Base-by-base conservation (phyloP, 2,329 filamentous ascomycete species). In the Rhinocladiella mackenziei region DNA sequence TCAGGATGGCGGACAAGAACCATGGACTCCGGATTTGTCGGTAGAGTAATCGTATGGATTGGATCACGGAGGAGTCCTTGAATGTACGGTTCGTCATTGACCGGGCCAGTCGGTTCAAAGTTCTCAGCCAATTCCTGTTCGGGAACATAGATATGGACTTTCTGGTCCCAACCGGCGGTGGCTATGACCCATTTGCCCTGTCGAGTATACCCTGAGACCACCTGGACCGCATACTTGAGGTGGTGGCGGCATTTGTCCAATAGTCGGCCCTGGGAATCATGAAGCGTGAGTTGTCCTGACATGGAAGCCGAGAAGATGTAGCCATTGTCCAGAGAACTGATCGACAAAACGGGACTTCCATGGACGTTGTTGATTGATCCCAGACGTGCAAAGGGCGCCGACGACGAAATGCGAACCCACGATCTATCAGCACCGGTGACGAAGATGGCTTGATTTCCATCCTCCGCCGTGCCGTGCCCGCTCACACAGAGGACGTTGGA, bases 151-250 rank as follows among this genome's bases (percentile, higher is more conserved):
- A 82, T 56, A 38, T 72, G 60, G 23, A 81, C 62, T 51, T 73
- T 78, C 19, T 70, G 64, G 56, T 82, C 78, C 78, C 78, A 82
- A 15, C 76, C 78, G 3, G 77, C 78, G 9, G 74, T 81, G 4
- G 76, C 77, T 31, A 57, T 45, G 26, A 58, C 46, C 44, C 47
- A 51, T 19, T 30, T 43, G 7, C 37, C 41, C 7, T 51, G 33
- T 15, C 26, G 30, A 3, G 62, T 48, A 11, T 45, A 45, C 10
- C 40, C 43, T 14, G 55, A 55, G 9, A 57, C 55, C 3, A 62
- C 54, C n/a, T 76, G 75, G 41, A 81, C 74, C 5, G 73, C 66
- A 58, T 80, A 82, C 55, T 81, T 82, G 15, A 62, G 58, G 54
- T 82, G 78, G 50, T 81, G 77, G 43, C 69, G 73, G 33, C 77